Conservation (phyloP, 441 rosid genomes). For the Heliophila coronopifolia region DNA sequence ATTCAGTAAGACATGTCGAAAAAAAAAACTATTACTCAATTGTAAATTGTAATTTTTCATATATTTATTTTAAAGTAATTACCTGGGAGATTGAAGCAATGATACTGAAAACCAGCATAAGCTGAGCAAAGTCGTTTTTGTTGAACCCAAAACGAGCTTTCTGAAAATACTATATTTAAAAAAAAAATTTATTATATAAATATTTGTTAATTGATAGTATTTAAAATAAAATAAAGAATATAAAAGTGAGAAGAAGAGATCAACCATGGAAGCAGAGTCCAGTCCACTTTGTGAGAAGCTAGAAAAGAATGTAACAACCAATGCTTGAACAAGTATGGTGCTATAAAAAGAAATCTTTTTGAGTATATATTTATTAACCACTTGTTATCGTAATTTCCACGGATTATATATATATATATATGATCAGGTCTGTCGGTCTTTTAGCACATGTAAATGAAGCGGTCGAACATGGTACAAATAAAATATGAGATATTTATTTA, state of each 20-base stretch:
- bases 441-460: no score
- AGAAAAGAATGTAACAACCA: slow-evolving; percentile 61
- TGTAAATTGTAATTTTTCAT: no score
- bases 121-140: slow-evolving; percentile 71
- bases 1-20: neutral
- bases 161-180: slow-evolving; percentile 49
- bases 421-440: no score
- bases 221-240: neutral
- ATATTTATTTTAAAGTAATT: neutral
- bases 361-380: no score
- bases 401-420: no score
- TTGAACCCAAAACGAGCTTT: slow-evolving; percentile 76
- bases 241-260: neutral
- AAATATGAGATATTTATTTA: no score
- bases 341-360: no score
- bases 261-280: slow-evolving; percentile 49
- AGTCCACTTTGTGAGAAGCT: slow-evolving; percentile 52
- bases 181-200: neutral
- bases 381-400: no score
- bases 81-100: slow-evolving; percentile 61
- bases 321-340: slow-evolving; percentile 49
- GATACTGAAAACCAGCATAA: slow-evolving; percentile 39
- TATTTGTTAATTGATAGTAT: neutral
- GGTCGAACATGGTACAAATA: no score
- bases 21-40: neutral